Conservation (phyloP, 768 basidiomycete genomes). For the Clitopilus hobsonii region DNA sequence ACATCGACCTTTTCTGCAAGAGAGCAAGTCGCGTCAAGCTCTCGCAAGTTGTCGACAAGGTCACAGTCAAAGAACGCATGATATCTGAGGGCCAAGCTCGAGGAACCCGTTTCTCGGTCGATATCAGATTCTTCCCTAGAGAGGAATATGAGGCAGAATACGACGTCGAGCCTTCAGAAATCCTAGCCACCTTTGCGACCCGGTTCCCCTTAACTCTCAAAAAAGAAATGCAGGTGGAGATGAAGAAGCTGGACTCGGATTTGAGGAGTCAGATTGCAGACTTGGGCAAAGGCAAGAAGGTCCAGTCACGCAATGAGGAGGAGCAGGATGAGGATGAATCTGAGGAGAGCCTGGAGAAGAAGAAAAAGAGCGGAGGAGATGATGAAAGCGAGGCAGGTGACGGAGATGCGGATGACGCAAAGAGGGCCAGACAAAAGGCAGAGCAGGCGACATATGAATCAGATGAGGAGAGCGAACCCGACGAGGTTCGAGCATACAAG, state of each 20-base stretch:
- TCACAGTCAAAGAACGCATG: slow-evolving; percentile 77
- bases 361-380: slow-evolving; percentile 45
- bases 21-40: slow-evolving; percentile 80
- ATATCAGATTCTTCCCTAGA: slow-evolving; percentile 81
- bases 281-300: slow-evolving; percentile 75
- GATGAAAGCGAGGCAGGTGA: slow-evolving; percentile 76
- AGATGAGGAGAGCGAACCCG: slow-evolving; percentile 57
- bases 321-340: slow-evolving; percentile 57
- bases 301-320: slow-evolving; percentile 38
- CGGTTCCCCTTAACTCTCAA: slow-evolving; percentile 79
- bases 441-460: slow-evolving; percentile 76
- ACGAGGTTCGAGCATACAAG: slow-evolving; percentile 42
- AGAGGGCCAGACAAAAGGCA: slow-evolving; percentile 64
- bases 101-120: slow-evolving; percentile 73
- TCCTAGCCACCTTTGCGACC: slow-evolving; percentile 65
- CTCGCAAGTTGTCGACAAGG: slow-evolving; percentile 82
- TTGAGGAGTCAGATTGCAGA: slow-evolving; percentile 74
- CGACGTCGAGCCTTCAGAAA: slow-evolving; percentile 65
- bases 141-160: slow-evolving; percentile 84
- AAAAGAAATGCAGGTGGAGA: slow-evolving; percentile 80
- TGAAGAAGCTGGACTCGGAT: slow-evolving; percentile 81
- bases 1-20: slow-evolving; percentile 82
- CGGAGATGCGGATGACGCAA: slow-evolving; percentile 77
- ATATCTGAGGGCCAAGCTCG: slow-evolving; percentile 63
- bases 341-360: slow-evolving; percentile 29